phyloP scores from a whole-genome alignment of 2,329 filamentous ascomycete species.

The Ceratocystis colombiana region DNA sequence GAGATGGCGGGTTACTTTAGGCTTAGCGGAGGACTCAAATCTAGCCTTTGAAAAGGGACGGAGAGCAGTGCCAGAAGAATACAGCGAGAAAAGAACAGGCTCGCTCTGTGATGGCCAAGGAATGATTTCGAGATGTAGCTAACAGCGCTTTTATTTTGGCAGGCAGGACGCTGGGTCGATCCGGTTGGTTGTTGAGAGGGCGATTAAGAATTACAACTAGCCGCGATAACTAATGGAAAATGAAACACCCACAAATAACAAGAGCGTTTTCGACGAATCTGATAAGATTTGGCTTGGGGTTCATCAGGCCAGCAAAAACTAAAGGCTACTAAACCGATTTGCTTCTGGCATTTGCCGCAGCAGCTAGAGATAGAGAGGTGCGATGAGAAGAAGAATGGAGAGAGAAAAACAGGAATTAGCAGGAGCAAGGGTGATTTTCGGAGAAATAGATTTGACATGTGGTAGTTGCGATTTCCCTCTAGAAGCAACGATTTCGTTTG shows the following conservation, averaged over 20 bases:
- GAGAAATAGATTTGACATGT: constrained; percentile 15
- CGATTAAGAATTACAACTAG: constrained; percentile 1
- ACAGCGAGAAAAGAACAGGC: not conserved
- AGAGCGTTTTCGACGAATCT: not conserved
- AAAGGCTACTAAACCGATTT: too few relatives aligned
- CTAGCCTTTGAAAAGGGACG: not conserved
- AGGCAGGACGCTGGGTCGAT: not conserved
- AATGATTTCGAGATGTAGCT: not conserved
- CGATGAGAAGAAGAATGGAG: not conserved
- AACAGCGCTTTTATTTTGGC: not conserved
- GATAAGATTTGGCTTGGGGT: not conserved
- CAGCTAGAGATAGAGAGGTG: not conserved
- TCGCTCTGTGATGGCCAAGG: not conserved
- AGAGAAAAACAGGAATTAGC: constrained; percentile 2
- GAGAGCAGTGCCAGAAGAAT: not conserved
- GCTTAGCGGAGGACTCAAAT: not conserved
- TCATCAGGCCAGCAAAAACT: not conserved
- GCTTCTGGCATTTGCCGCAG: too few relatives aligned
- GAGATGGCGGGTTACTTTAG: not conserved
- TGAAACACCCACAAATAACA: not conserved
- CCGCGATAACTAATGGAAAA: not conserved
- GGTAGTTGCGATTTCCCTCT: constrained; percentile 2
- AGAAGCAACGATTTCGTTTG: too few relatives aligned
- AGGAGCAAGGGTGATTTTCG: constrained; percentile 13
- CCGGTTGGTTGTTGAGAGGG: not conserved